Base-by-base conservation (phyloP, 2,329 filamentous ascomycete genomes). In the Zelopaecilomyces penicillatus region DNA sequence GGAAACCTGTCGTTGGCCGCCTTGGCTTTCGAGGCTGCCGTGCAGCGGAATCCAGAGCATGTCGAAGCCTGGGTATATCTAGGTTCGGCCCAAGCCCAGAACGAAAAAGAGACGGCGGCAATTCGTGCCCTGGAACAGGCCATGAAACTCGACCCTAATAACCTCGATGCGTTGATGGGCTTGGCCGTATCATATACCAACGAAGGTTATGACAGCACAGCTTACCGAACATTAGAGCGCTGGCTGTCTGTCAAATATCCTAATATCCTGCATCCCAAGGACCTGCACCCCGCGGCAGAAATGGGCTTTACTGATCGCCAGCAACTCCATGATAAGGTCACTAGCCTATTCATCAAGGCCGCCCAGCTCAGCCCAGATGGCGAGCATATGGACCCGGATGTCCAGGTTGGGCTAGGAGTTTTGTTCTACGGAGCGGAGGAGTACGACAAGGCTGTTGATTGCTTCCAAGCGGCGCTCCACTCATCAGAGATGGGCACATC, bases 241-340 rank as follows among this genome's bases (percentile, higher is more conserved):
- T 98, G 93, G 93, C 76, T 98, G 30, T 87, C 88, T n/a, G 80
- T 87, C 57, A 95, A 95, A 66, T 98, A 98, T 66, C 90, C 93
- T 5, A 73, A 80, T 32, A 80, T 98, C 51, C 80, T 89, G 57
- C 69, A 86, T 41, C 83, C 82, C 9, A 76, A 79, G 41, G 76
- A 87, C 32, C 69, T 94, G 11, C 85, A 86, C 19, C 79, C 83
- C 0, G 79, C 83, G 10, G 76, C 81, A n/a, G 88, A 96, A 46
- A 77, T 96, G 57, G 90, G 91, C 54, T 96, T 97, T 70, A 96
- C 90, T 29, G 91, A 97, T 68, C 85, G 91, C 28, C 83, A 93
- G 58, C 72, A 85, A 42, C 78, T 98, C 27, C 93, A 97, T 65
- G 84, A 91, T 56, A 87, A 88, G 60, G 87, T 98, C 32, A 96